A percentile compares a stretch with the other conserved stretches of the same genome.
Evolutionary conservation across 768 basidiomycete species (phyloP).

Genomic region (Lactifluus pinguis): DNA sequence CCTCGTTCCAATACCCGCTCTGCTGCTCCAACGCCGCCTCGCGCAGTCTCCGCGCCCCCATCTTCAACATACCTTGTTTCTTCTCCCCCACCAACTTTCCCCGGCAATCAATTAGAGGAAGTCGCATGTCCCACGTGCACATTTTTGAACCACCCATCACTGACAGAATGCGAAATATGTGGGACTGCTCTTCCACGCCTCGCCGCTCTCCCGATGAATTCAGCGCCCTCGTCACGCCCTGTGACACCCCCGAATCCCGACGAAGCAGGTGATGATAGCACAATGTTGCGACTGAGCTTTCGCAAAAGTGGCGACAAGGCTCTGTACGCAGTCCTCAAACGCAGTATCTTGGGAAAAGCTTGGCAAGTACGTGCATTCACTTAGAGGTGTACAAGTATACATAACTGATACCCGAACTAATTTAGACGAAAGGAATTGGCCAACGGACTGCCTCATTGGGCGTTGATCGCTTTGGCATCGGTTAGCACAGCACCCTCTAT

Average conservation of each 20-base stretch:
- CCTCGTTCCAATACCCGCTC: conserved; percentile 37
- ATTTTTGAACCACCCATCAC: conserved; percentile 77
- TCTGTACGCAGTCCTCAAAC: conserved; percentile 71
- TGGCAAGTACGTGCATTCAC: conserved; percentile 52
- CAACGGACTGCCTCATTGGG: background rate
- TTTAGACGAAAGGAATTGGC: conserved; percentile 2
- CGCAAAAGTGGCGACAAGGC: conserved; percentile 81
- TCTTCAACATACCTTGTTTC: conserved; percentile 29
- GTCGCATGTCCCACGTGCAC: conserved; percentile 83
- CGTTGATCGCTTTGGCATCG: conserved; percentile 38
- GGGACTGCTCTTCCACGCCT: conserved; percentile 49
- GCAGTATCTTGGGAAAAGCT: conserved; percentile 55
- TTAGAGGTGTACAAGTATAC: background rate
- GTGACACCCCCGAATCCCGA: conserved; percentile 36
- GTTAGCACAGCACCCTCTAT: conserved; percentile 29
- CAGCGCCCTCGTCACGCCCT: conserved; percentile 59
- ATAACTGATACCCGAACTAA: conserved; percentile 4
- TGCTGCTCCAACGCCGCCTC: conserved; percentile 19
- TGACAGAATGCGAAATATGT: conserved; percentile 80
- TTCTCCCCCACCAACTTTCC: conserved; percentile 34
- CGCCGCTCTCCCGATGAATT: conserved; percentile 29
- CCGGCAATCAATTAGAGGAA: conserved; percentile 25
- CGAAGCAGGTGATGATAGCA: conserved; percentile 30
- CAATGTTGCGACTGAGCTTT: conserved; percentile 78
- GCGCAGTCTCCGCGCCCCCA: conserved; percentile 17